Evolutionary conservation across 2,329 filamentous ascomycete genomes (phyloP), one percentile per base, ranked within the genome.

Genomic region (Ambrosiella beaveri): DNA sequence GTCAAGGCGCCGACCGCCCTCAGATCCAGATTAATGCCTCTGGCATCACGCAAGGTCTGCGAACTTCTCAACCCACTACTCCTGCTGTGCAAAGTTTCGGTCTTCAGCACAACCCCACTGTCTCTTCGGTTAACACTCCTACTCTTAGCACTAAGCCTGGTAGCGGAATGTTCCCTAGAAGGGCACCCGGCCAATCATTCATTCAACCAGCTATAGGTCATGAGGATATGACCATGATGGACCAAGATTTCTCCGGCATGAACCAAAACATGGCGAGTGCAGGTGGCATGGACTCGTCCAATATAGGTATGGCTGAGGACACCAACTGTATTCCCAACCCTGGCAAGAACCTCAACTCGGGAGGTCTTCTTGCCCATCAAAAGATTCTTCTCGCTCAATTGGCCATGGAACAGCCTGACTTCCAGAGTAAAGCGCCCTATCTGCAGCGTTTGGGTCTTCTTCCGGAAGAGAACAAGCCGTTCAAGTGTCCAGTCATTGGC

Each of bases 401-500:
- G 63, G 86, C 86, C 59, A 74, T 93, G 53, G 86, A 85, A 62
- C 80, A 83, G 62, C 82, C 81, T 63, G 86, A 91, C 65, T 84
- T 91, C 63, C 78, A 89, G 60, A 86, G 76, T 56, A 75, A 77
- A 59, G 70, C 73, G 17, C 59, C 59, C n/a, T 67, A 80, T n/a
- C 67, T 81, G 45, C 77, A 80, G 63, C 74, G 78, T 54, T 73
- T 80, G 57, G 76, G 77, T 38, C 76, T 74, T n/a, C 73, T 84
- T 68, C 85, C 85, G 13, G 91, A 97, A 68, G 91, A 98, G 68
- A 88, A 94, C 66, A 98, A 97, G 72, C 93, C 93, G 0, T 98
- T 95, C 76, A 87, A 90, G 68, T 98, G 93, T 66, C 93, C 93
- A 1, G 93, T 98, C 55, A 95, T 98, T 68, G 93, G 93, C 5